Conservation (phyloP, 1,284 basidiomycete species). For the Phellopilus nigrolimitatus region DNA sequence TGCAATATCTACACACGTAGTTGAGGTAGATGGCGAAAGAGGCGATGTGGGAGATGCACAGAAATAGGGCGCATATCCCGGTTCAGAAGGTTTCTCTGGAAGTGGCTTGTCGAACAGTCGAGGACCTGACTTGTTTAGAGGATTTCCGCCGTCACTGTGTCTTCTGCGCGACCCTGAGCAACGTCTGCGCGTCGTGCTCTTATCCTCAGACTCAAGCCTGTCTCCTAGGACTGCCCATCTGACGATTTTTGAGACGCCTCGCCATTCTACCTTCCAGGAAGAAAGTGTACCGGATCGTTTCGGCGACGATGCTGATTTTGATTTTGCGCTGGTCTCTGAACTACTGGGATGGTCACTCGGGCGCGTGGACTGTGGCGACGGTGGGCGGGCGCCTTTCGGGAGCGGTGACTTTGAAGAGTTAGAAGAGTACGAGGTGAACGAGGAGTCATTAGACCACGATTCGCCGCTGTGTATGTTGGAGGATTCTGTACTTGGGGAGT, state of each 20-base stretch:
- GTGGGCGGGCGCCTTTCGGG: slow-evolving; percentile 18
- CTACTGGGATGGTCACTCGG: background rate
- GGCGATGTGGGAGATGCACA: slow-evolving; percentile 12
- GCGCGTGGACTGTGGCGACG: slow-evolving; percentile 16
- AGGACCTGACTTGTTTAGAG: too few species aligned
- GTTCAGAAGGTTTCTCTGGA: background rate
- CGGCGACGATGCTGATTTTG: background rate
- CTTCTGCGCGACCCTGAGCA: background rate
- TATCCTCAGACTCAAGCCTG: background rate
- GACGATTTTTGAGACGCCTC: slow-evolving; percentile 18
- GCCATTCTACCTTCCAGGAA: slow-evolving; percentile 21
- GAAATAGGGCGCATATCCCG: slow-evolving; percentile 1
- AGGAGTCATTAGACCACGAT: slow-evolving; percentile 12
- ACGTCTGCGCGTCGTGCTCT: background rate
- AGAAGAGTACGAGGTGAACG: slow-evolving; percentile 12
- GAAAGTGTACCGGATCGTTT: slow-evolving; percentile 10
- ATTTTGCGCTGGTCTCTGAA: background rate
- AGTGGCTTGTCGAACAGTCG: slow-evolving; percentile 3
- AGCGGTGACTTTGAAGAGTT: slow-evolving; percentile 6
- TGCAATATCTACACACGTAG: slow-evolving; percentile 7
- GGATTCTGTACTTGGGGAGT: background rate
- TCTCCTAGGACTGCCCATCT: slow-evolving; percentile 17
- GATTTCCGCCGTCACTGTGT: background rate
- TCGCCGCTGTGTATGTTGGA: slow-evolving; percentile 13
- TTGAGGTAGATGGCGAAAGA: slow-evolving; percentile 8